Evolutionary conservation across 177 flowering plant species (phyloP).

Genomic region (Vitis hybrid): DNA sequence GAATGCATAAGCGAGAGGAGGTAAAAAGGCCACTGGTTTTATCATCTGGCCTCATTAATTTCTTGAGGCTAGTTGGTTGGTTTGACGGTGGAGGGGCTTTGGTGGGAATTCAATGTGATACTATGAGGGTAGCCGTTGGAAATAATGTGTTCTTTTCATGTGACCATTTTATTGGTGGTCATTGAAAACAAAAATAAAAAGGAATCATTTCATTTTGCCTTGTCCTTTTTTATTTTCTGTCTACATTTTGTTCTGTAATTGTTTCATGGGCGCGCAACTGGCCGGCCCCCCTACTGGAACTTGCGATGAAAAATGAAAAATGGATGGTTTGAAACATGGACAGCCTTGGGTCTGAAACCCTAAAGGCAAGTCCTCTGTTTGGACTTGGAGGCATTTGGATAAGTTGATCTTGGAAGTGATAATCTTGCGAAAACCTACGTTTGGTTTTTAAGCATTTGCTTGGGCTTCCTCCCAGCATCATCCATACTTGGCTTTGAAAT

Average conservation of each 20-base stretch:
- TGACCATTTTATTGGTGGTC: constrained; percentile 7
- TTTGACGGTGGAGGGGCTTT: neutral
- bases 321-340: too few relatives aligned
- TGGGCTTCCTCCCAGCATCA: too few relatives aligned
- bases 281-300: too few relatives aligned
- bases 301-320: too few relatives aligned
- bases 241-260: neutral
- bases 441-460: too few relatives aligned
- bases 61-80: neutral
- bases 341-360: too few relatives aligned
- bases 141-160: neutral
- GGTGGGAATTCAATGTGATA: constrained; percentile 1
- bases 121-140: neutral
- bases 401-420: too few relatives aligned
- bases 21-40: neutral
- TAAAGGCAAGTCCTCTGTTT: too few relatives aligned
- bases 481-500: too few relatives aligned
- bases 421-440: too few relatives aligned
- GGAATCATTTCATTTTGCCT: neutral
- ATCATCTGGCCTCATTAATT: neutral
- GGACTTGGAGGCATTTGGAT: too few relatives aligned
- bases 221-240: neutral
- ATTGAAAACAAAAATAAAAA: constrained; percentile 6
- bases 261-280: neutral
- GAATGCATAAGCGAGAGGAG: neutral